A percentile compares a stretch with the other conserved stretches of the same genome.
Conservation (phyloP, 169 alveolate genomes). For the Pseudocohnilembus persalinus region DNA sequence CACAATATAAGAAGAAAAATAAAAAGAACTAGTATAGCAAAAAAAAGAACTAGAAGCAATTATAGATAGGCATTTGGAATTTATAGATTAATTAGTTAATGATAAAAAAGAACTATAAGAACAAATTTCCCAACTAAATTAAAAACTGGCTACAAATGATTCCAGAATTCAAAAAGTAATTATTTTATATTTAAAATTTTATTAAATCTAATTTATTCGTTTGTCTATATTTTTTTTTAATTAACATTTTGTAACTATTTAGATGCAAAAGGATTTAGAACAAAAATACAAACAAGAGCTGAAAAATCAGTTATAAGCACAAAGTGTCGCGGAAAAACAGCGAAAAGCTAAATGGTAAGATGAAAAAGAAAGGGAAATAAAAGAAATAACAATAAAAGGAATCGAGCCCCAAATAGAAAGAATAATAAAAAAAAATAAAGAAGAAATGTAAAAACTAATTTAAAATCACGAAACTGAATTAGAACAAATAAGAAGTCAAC, state of each 20-base stretch:
- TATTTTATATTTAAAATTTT: too few relatives aligned
- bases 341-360: constrained; percentile 79
- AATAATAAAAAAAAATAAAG: constrained; percentile 67
- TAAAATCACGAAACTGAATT: constrained; percentile 61
- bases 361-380: constrained; percentile 73
- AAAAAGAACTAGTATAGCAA: not conserved
- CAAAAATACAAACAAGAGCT: not conserved
- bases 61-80: not conserved
- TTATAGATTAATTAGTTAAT: not conserved
- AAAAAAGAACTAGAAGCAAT: not conserved
- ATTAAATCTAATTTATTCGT: too few relatives aligned
- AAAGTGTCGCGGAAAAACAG: constrained; percentile 75
- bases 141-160: not conserved
- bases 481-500: constrained; percentile 45
- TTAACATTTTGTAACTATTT: too few relatives aligned
- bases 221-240: too few relatives aligned
- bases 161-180: not conserved
- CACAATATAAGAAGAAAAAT: not conserved
- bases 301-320: constrained; percentile 47
- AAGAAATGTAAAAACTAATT: constrained; percentile 57
- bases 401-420: constrained; percentile 80
- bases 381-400: constrained; percentile 74
- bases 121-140: too few relatives aligned
- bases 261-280: not conserved
- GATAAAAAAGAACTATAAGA: not conserved